Conservation (phyloP, 108 stramenopile genomes). For the Licmophora abbreviata region DNA sequence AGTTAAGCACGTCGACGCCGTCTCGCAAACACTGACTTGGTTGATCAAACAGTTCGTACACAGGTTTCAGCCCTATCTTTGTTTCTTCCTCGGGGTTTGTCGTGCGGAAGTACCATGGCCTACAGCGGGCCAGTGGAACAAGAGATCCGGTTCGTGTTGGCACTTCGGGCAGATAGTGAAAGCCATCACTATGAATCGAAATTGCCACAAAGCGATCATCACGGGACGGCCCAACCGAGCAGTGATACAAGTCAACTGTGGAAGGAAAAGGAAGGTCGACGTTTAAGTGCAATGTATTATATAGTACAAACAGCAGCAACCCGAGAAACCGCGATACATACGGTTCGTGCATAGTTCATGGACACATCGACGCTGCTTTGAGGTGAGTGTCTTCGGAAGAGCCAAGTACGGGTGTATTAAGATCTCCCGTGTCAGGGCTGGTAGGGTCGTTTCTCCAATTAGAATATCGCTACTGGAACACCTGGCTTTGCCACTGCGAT, state of each 20-base stretch:
- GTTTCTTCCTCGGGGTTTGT: slow-evolving; percentile 19
- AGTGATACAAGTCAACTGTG: slow-evolving; percentile 50
- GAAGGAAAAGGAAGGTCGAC: no score
- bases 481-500: no score
- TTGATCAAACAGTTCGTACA: slow-evolving; percentile 36
- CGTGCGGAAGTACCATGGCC: slow-evolving; percentile 56
- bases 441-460: slow-evolving; percentile 34
- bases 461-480: no score
- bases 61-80: slow-evolving; percentile 8
- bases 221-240: slow-evolving; percentile 17
- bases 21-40: slow-evolving; percentile 30
- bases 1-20: slow-evolving; percentile 40
- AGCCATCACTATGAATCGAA: slow-evolving; percentile 52
- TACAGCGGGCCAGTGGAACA: slow-evolving; percentile 17
- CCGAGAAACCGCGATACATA: slow-evolving; percentile 2
- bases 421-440: slow-evolving; percentile 21
- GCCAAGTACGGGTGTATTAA: slow-evolving; percentile 46
- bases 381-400: slow-evolving; percentile 40
- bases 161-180: slow-evolving; percentile 27
- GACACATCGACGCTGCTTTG: slow-evolving; percentile 49
- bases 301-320: neutral
- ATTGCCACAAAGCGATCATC: slow-evolving; percentile 36
- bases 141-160: neutral
- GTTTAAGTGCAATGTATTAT: slow-evolving; percentile 4
- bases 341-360: slow-evolving; percentile 52